Percentiles rank a stretch among this genome's conserved stretches.
phyloP scores from a whole-genome alignment of 257 asterid species.

The Primulina tabacum region DNA sequence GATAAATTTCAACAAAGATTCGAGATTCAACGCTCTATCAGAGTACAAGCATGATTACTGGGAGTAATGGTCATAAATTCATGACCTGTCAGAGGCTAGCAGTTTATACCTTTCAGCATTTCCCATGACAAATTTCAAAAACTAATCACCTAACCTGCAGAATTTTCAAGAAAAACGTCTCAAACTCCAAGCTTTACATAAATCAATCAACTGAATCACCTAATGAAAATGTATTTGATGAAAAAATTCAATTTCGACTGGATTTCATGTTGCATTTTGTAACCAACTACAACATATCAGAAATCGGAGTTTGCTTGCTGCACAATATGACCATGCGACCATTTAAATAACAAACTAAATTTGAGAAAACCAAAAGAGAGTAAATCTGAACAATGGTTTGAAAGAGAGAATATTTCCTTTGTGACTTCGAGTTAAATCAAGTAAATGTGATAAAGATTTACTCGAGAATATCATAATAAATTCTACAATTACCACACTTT shows the following conservation, averaged over 20 bases:
- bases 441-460: not conserved
- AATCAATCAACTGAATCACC: slow-evolving; percentile 10
- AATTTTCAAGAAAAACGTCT: slow-evolving; percentile 23
- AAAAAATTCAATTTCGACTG: not conserved
- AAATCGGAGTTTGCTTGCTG: not conserved
- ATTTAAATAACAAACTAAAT: not conserved
- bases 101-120: slow-evolving; percentile 37
- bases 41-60: not conserved
- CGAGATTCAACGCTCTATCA: slow-evolving; percentile 3
- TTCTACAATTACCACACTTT: not conserved
- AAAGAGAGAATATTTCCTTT: not conserved
- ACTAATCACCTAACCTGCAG: slow-evolving; percentile 31
- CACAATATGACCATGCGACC: slow-evolving; percentile 1
- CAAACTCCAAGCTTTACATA: slow-evolving; percentile 7
- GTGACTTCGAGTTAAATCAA: not conserved
- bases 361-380: slow-evolving; percentile 3
- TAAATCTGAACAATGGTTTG: not conserved
- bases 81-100: slow-evolving; percentile 3
- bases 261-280: not conserved
- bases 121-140: slow-evolving; percentile 37
- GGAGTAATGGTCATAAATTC: slow-evolving; percentile 10
- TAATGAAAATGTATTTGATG: not conserved
- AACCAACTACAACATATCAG: not conserved
- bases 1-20: slow-evolving; percentile 27
- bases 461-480: not conserved